Percentiles rank a stretch among this genome's conserved stretches.
These are phyloP conservation scores for Sporothrix phasma DNA, from an alignment of 2,329 filamentous ascomycete species.

Conservation along the genomic window DNA sequence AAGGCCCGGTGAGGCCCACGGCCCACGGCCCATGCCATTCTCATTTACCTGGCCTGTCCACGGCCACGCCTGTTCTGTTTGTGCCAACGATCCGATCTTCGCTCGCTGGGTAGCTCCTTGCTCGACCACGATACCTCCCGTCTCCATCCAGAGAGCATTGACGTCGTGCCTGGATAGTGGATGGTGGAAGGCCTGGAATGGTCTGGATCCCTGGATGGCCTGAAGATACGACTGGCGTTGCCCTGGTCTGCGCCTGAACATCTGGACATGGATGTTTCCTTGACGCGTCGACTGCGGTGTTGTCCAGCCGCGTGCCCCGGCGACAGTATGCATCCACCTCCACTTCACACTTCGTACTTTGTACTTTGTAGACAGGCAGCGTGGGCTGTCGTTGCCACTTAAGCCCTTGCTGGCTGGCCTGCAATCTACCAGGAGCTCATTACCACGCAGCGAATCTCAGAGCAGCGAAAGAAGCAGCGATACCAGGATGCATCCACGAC, in stretches of 20 bases:
- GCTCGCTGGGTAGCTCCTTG: background rate
- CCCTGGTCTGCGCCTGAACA: too few relatives aligned
- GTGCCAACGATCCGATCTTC: background rate
- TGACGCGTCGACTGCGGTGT: background rate
- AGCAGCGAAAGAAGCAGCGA: background rate
- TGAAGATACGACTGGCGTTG: too few relatives aligned
- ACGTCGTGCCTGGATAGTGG: too few relatives aligned
- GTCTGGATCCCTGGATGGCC: too few relatives aligned
- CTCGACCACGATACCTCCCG: background rate
- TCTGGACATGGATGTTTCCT: background rate
- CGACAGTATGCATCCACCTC: background rate
- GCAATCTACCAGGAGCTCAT: background rate
- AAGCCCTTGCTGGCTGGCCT: background rate
- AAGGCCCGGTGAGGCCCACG: too few relatives aligned
- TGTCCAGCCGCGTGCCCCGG: constrained; percentile 1
- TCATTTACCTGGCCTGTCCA: background rate
- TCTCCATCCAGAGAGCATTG: background rate
- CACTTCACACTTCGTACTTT: too few relatives aligned
- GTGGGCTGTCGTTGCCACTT: background rate
- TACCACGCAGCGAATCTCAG: background rate
- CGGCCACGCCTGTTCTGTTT: background rate
- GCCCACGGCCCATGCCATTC: background rate
- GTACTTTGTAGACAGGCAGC: too few relatives aligned
- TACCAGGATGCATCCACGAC: background rate
- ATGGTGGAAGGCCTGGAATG: too few relatives aligned